Percentiles rank a stretch among this genome's conserved stretches.
Conservation (phyloP, 108 stramenopile genomes). For the Pseudonitzschia multiseries region DNA sequence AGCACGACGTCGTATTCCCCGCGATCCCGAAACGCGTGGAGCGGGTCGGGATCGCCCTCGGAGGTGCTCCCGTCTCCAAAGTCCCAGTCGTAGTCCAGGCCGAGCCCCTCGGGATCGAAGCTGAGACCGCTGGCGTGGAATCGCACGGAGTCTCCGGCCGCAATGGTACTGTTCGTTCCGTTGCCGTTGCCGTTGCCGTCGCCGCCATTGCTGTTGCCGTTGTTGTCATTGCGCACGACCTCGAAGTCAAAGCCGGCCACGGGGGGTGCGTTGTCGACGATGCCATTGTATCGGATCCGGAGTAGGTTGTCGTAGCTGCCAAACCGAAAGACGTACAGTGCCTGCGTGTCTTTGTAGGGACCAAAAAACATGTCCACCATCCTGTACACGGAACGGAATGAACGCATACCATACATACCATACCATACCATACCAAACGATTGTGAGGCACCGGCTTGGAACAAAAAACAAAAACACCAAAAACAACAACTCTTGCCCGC, state of each 20-base stretch:
- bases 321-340: slow-evolving; percentile 8
- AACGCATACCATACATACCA: no score
- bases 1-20: slow-evolving; percentile 17
- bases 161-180: neutral
- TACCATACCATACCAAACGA: no score
- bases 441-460: neutral
- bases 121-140: slow-evolving; percentile 18
- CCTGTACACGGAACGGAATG: neutral
- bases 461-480: slow-evolving; percentile 1
- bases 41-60: neutral
- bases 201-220: no score
- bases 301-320: neutral
- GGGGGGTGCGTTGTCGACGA: neutral
- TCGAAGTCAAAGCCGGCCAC: slow-evolving; percentile 2
- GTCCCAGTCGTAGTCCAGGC: slow-evolving; percentile 22
- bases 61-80: slow-evolving; percentile 24
- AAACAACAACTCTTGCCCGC: no score
- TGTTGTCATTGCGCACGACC: no score
- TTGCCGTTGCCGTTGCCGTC: no score
- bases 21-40: neutral
- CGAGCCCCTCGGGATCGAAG: slow-evolving; percentile 24
- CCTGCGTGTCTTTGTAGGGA: slow-evolving; percentile 1
- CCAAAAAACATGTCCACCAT: slow-evolving; percentile 12
- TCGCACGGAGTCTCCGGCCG: neutral
- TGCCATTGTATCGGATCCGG: slow-evolving; percentile 21